These are phyloP conservation scores for Tolypocladium capitatum DNA, from an alignment of 2,329 filamentous ascomycete species.

Conservation along the genomic window DNA sequence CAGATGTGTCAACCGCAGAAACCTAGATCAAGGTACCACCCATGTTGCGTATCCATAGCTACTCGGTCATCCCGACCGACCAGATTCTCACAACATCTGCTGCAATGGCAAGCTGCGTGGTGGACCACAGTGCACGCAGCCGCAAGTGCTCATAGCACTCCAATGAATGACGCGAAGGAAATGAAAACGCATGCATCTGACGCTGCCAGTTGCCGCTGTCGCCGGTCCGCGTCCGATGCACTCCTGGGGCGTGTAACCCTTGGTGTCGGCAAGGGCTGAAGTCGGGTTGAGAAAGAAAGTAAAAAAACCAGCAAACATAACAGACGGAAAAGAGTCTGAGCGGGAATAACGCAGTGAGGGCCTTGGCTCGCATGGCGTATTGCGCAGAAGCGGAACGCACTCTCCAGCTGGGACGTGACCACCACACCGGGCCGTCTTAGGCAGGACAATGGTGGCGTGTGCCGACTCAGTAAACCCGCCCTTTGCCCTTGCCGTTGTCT, in stretches of 20 bases:
- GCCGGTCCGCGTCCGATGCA: neutral
- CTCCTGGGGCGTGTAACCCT: neutral
- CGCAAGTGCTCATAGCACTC: neutral
- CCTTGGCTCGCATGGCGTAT: neutral
- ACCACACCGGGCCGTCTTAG: neutral
- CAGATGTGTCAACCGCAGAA: conserved; percentile 1
- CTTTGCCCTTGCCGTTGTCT: neutral
- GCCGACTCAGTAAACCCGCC: neutral
- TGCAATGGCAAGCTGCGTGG: neutral
- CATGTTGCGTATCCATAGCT: neutral
- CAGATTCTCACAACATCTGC: neutral
- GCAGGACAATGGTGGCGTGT: neutral
- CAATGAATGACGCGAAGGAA: neutral
- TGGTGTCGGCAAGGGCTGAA: neutral
- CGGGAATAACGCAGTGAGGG: too few species aligned
- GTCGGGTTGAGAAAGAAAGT: neutral
- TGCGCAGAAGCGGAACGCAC: neutral
- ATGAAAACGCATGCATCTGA: too few species aligned
- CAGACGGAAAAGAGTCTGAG: neutral
- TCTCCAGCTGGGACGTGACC: neutral
- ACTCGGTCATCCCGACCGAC: neutral
- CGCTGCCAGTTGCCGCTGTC: neutral
- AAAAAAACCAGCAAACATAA: neutral
- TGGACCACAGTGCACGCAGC: neutral
- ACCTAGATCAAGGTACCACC: neutral